Conservation (phyloP, 1,284 basidiomycete genomes). For the Ceratobasidium sp. region DNA sequence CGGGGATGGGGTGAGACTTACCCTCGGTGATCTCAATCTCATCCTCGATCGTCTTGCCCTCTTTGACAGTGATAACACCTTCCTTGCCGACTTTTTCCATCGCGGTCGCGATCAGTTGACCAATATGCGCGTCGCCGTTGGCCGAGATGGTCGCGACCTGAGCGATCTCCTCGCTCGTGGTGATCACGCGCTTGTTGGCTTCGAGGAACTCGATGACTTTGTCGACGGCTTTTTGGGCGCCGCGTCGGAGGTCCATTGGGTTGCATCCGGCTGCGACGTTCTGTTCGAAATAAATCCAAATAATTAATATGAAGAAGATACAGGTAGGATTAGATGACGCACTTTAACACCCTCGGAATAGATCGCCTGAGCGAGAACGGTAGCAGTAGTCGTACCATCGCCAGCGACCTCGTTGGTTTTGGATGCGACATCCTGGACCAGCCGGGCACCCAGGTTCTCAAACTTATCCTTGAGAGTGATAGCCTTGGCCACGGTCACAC, state of each 20-base stretch:
- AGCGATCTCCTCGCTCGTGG: slow-evolving; percentile 97
- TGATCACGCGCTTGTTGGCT: slow-evolving; percentile 92
- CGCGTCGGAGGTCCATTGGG: slow-evolving; percentile 98
- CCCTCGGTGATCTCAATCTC: slow-evolving; percentile 99
- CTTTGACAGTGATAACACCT: slow-evolving; percentile 99
- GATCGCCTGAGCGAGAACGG: slow-evolving; percentile 96
- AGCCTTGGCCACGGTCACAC: slow-evolving; percentile 97
- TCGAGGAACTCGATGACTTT: slow-evolving; percentile 94
- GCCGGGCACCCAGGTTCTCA: slow-evolving; percentile 97
- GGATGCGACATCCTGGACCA: slow-evolving; percentile 95
- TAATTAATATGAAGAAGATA: background rate
- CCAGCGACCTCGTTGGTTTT: slow-evolving; percentile 99
- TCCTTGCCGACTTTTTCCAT: slow-evolving; percentile 99
- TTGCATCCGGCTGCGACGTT: slow-evolving; percentile 99
- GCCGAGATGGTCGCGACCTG: slow-evolving; percentile 97
- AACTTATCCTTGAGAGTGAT: slow-evolving; percentile 98
- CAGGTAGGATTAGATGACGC: background rate
- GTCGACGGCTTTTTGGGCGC: slow-evolving; percentile 96
- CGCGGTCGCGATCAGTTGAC: slow-evolving; percentile 96
- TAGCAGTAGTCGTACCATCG: slow-evolving; percentile 98
- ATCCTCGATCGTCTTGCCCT: slow-evolving; percentile 97
- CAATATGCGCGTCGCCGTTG: slow-evolving; percentile 95
- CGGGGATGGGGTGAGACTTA: background rate
- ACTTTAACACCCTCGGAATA: slow-evolving; percentile 96
- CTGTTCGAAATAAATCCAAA: slow-evolving; percentile 50